Percentiles rank a stretch among this genome's conserved stretches.
Conservation (phyloP, 768 basidiomycete genomes). For the Dendrothele bispora region DNA sequence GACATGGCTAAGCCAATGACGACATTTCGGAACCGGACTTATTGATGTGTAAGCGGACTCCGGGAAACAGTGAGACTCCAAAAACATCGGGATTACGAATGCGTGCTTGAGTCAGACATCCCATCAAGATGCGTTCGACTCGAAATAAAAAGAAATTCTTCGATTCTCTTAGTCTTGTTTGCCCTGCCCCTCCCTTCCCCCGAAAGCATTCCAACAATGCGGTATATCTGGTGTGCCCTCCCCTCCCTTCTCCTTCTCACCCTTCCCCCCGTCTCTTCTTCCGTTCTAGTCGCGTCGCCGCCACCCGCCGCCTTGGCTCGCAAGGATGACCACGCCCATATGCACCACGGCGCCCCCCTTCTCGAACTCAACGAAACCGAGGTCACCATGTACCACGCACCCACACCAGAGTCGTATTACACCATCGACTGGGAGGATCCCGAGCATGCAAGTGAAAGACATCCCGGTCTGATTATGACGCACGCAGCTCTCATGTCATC, state of each 20-base stretch:
- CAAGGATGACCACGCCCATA: constrained; percentile 44
- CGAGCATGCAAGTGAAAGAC: constrained; percentile 41
- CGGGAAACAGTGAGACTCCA: neutral
- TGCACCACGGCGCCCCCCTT: constrained; percentile 48
- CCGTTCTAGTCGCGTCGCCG: constrained; percentile 3
- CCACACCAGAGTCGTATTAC: constrained; percentile 81
- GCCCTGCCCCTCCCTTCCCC: neutral
- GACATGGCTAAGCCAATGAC: too few species aligned
- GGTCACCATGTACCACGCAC: constrained; percentile 59
- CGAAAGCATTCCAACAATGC: constrained; percentile 25
- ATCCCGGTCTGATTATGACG: constrained; percentile 69
- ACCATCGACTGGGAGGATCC: constrained; percentile 70
- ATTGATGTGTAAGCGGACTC: too few species aligned
- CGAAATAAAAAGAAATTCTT: too few species aligned
- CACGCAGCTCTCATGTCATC: constrained; percentile 75
- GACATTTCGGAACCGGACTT: too few species aligned
- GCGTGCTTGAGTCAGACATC: neutral
- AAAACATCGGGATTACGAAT: neutral
- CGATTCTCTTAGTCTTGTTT: neutral
- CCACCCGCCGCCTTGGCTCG: constrained; percentile 12
- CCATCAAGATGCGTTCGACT: too few species aligned
- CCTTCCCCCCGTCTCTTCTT: constrained; percentile 16
- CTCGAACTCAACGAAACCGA: constrained; percentile 78
- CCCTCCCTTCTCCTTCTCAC: constrained; percentile 23
- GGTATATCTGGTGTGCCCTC: constrained; percentile 19